Base-by-base conservation (phyloP, 768 basidiomycete genomes). In the Strobilomyces dryophilus region DNA sequence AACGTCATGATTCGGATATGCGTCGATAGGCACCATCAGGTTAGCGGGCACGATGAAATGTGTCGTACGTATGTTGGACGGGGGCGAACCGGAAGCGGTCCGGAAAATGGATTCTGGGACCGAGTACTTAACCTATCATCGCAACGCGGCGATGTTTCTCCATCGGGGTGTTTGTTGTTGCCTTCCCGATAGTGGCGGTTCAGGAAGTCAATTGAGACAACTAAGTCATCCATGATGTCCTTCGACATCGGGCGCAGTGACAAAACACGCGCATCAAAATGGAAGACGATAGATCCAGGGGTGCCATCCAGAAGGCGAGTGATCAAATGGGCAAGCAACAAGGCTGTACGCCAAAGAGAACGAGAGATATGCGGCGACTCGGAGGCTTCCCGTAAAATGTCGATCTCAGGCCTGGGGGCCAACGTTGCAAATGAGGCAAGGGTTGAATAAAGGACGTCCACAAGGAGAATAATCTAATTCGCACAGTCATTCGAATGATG, bases 241-340 rank as follows among this genome's bases (percentile, higher is more conserved):
- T 60, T 61, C 35, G 39, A 56, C 51, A 68, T 66, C 66, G 62
- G 64, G 50, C 67, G 65, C 54, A 68, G 66, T 64, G 55, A 63
- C 53, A 45, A 44, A 65, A 67, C 67, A 69, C 69, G 67, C 67
- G 69, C 69, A 69, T 69, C 67, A 69, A 44, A 69, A 69, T 69
- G 67, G 67, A 69, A 71, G 67, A 56, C 39, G 42, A 47, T 53
- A 57, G 56, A 52, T 58, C 55, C 65, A 71, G 67, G 63, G 63
- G 59, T 55, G 58, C 53, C 48, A 44, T 42, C 54, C 42, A 52
- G 59, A 66, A 65, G 56, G 39, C 45, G 46, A 55, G 5, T 37
- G 36, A 61, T 59, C 55, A 51, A 53, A 56, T 41, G 59, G 45
- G 35, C 50, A 60, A 55, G 61, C 55, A 49, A 54, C 52, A 47